Evolutionary conservation across 148 eudicot species (phyloP), one percentile per base, ranked within the genome.

Genomic region (Vaccinium vitisidaea): DNA sequence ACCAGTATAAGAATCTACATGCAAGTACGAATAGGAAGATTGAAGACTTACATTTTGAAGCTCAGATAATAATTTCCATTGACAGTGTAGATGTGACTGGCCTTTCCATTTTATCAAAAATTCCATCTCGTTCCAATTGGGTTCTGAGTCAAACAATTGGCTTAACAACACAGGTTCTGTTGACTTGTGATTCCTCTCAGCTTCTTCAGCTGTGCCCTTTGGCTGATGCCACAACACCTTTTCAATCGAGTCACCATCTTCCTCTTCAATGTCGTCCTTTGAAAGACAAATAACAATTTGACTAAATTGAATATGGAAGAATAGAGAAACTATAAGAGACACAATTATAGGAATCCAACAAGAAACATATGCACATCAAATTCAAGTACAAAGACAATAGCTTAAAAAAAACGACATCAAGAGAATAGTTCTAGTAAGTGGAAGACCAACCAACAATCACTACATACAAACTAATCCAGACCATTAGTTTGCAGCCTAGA

Each of bases 71-170:
- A 98, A 75, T 89, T 90, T 97, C 99, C 98, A 97, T 81, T 91
- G 93, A 87, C 98, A 97, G 77, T 95, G 99, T 63, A 97, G 87
- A 91, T 97, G 98, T 58, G 99, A 97, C 76, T 92, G 98, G 77
- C 99, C 99, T 89, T 95, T 97, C 99, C 98, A 97, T 88, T 97
- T 94, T 84, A 97, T 95, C 70, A 94, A 81, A 90, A 97, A 97
- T 77, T 97, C 99, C 90, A 92, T 93, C 78, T 95, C 92, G 61
- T 91, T 90, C 99, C 99, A 97, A 88, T 95, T 94, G 55, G 90
- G 94, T 88, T 94, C 95, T 13, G 92, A 87, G 82, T 95, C 94
- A 89, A 90, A 95, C 86, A 95, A 90, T 86, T 95, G 92, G 88
- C 93, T 93, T 84, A 93, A 80, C 84, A 97, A 88, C 85, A 92